Base-by-base conservation (phyloP, 1,284 basidiomycete genomes). In the Trichosporon sp. region DNA sequence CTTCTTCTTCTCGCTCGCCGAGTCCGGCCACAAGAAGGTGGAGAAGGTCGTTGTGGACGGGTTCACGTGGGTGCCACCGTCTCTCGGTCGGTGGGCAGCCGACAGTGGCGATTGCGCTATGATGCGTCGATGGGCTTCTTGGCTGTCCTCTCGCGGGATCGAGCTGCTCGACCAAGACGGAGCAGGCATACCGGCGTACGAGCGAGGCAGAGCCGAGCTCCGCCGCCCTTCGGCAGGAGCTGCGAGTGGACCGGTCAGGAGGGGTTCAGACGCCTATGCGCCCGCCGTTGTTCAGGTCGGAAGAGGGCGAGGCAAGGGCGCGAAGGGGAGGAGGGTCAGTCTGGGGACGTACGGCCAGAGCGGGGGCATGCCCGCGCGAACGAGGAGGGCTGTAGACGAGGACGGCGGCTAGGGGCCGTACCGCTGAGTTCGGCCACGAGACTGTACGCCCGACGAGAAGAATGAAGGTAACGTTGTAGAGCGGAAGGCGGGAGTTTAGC, bases 121-220 rank as follows among this genome's bases (percentile, higher is more conserved):
- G 69, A 81, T 83, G 77, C 74, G 81, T 8, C 69, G 68, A 12
- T 81, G 78, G 76, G 78, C 81, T 1, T 68, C 63, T 1, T 67
- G 72, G 40, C 71, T 83, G 14, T 64, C 26, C 7, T 67, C 38
- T 2, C 64, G 46, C 16, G 76, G 77, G 3, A 71, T 83, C 8
- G 76, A 76, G 61, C 65, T 84, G 71, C 56, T 75, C 35, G 83
- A 84, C 74, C 77, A 78, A 75, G 81, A 81, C 43, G 81, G 81
- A 3, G 72, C 65, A 11, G 48, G 26, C 4, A 70, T 72, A 51
- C 78, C 77, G 6, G 68, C 72, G 54, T 48, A 74, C 48, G 67
- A 69, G 56, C 68, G 73, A 6, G 71, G 68, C 16, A 26, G 69
- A 8, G 67, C 67, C 7, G 26, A 54, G 59, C 19, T 54, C 19